These are phyloP conservation scores for Cyphellophora attinorum DNA, from an alignment of 2,329 filamentous ascomycete species.

Conservation along the genomic window DNA sequence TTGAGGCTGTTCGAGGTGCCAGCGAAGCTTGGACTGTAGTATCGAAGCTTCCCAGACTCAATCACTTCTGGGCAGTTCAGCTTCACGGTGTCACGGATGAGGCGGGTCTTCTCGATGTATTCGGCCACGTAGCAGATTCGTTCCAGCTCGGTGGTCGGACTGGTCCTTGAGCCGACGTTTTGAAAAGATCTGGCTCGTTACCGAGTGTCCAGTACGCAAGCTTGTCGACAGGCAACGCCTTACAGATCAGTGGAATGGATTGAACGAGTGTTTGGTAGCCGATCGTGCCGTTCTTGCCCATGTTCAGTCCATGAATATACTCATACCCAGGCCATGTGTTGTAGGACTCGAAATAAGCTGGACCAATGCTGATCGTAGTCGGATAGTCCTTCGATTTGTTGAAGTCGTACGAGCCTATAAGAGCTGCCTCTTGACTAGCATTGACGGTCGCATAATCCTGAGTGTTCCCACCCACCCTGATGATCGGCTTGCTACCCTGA, in stretches of 20 bases:
- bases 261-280: constrained; percentile 44
- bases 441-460: constrained; percentile 57
- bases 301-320: constrained; percentile 55
- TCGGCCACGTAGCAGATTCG: constrained; percentile 47
- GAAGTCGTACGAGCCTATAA: constrained; percentile 44
- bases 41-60: constrained; percentile 34
- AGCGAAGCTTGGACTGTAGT: constrained; percentile 50
- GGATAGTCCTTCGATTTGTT: constrained; percentile 49
- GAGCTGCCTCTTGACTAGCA: constrained; percentile 37
- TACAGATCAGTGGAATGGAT: constrained; percentile 49
- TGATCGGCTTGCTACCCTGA: constrained; percentile 47
- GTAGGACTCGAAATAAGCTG: constrained; percentile 56
- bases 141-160: constrained; percentile 45
- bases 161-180: constrained; percentile 40
- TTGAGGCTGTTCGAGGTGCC: constrained; percentile 44
- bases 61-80: constrained; percentile 43
- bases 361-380: constrained; percentile 50
- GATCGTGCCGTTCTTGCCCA: constrained; percentile 42
- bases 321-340: constrained; percentile 45
- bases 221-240: constrained; percentile 38
- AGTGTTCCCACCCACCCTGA: constrained; percentile 58
- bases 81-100: constrained; percentile 37
- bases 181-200: constrained; percentile 55
- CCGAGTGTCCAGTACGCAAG: constrained; percentile 54
- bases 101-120: constrained; percentile 47